These are phyloP conservation scores for Paramyrothecium sp. DNA, from an alignment of 2,329 filamentous ascomycete species.

Conservation along the genomic window DNA sequence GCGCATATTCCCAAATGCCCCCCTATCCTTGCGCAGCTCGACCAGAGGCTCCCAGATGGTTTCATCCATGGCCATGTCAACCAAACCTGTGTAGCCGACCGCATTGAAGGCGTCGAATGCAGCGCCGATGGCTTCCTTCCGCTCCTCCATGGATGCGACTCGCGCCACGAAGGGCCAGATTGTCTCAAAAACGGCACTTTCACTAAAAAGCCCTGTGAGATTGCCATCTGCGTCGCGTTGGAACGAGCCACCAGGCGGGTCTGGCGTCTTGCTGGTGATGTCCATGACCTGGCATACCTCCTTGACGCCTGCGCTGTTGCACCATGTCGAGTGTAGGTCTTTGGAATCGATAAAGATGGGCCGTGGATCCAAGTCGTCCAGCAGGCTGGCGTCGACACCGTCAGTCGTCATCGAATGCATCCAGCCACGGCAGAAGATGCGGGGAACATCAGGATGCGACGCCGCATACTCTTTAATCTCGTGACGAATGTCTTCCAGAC, in stretches of 20 bases:
- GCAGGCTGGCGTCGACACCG: slow-evolving; percentile 38
- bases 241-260: slow-evolving; percentile 51
- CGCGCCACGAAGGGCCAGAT: slow-evolving; percentile 55
- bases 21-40: slow-evolving; percentile 36
- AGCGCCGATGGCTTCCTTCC: slow-evolving; percentile 43
- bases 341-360: slow-evolving; percentile 58
- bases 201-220: slow-evolving; percentile 48
- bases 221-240: slow-evolving; percentile 46
- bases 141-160: slow-evolving; percentile 45
- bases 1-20: slow-evolving; percentile 32
- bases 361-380: slow-evolving; percentile 52
- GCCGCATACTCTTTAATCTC: slow-evolving; percentile 38
- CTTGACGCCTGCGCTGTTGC: slow-evolving; percentile 47
- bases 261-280: slow-evolving; percentile 37
- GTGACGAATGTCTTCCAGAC: slow-evolving; percentile 40
- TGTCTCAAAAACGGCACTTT: slow-evolving; percentile 49
- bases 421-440: slow-evolving; percentile 55
- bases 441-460: slow-evolving; percentile 38
- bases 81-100: slow-evolving; percentile 52
- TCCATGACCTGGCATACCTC: slow-evolving; percentile 39
- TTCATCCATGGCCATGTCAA: slow-evolving; percentile 63
- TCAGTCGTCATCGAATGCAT: slow-evolving; percentile 49
- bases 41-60: slow-evolving; percentile 51
- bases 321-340: slow-evolving; percentile 57
- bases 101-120: slow-evolving; percentile 49